Conservation (phyloP, 768 basidiomycete genomes). For the Porphyrellus cyaneotinctus region DNA sequence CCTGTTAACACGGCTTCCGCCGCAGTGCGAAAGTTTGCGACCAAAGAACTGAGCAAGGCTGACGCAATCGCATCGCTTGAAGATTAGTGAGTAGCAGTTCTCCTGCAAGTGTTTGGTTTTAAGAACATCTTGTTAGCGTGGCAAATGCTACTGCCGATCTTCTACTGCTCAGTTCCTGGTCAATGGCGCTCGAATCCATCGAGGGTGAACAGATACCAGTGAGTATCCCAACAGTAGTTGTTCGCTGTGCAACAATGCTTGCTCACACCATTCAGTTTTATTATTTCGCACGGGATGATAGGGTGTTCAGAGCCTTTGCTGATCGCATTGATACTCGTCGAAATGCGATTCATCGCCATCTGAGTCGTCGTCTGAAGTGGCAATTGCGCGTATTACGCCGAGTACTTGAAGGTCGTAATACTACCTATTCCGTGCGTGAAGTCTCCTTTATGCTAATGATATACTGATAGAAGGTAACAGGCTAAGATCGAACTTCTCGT, state of each 20-base stretch:
- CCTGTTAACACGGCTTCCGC: slow-evolving; percentile 74
- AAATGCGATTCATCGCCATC: slow-evolving; percentile 42
- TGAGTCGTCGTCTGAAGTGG: slow-evolving; percentile 60
- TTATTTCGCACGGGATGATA: slow-evolving; percentile 90
- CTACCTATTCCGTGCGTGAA: slow-evolving; percentile 58
- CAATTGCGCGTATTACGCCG: slow-evolving; percentile 62
- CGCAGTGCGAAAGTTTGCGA: slow-evolving; percentile 83
- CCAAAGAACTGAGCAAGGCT: slow-evolving; percentile 77
- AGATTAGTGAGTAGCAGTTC: slow-evolving; percentile 68
- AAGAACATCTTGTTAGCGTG: slow-evolving; percentile 44
- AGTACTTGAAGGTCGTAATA: slow-evolving; percentile 61
- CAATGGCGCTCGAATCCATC: slow-evolving; percentile 53
- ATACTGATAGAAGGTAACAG: slow-evolving; percentile 29
- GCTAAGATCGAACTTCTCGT: slow-evolving; percentile 61
- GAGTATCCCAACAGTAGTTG: slow-evolving; percentile 19
- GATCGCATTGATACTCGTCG: slow-evolving; percentile 40
- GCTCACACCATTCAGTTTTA: slow-evolving; percentile 46
- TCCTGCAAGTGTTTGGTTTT: not conserved
- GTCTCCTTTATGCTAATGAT: not conserved
- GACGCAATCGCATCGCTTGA: slow-evolving; percentile 77
- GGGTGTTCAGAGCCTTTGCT: slow-evolving; percentile 68
- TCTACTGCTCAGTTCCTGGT: slow-evolving; percentile 80
- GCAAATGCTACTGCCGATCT: slow-evolving; percentile 89
- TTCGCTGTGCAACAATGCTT: not conserved
- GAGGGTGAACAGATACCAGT: slow-evolving; percentile 72